Evolutionary conservation across 768 basidiomycete genomes (phyloP), one percentile per base, ranked within the genome.

Genomic region (Chalciporus chontae): DNA sequence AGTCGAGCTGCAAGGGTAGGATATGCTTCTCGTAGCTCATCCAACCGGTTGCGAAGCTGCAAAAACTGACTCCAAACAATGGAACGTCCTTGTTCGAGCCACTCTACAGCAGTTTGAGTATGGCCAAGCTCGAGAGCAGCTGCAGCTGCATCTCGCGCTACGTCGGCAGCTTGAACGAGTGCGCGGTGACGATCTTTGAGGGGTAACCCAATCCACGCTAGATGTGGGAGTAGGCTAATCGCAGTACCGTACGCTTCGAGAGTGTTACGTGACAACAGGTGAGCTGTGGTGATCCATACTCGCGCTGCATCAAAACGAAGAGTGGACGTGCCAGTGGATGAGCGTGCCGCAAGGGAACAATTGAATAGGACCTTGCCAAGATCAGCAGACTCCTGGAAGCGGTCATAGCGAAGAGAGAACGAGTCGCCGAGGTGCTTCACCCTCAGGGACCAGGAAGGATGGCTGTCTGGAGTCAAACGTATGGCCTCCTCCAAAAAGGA

Each of bases 111-210:
- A 5, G 21, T 32, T n/a, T 42, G 19, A 5, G 11, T 18, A 15
- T 40, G 50, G 48, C 34, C 26, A 18, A 43, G 32, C 14, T 45
- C 48, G 39, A 59, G 50, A 3, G 61, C 53, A 31, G 47, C 40
- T 8, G 60, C 59, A 0, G 60, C 57, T 1, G 61, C 61, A 6
- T 58, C 54, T 6, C 53, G 47, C 5, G 40, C 57, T 13, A 59
- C 13, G 43, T 19, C 50, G 36, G 37, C 55, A 39, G 41, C 37
- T 50, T 17, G 14, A 8, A 23, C 32, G 34, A 62, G 50, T 10
- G 29, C 29, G 23, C 42, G 56, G 10, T 58, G 49, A 8, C 61
- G 61, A 40, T 54, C 45, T 9, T 31, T 21, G 11, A 62, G 37
- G 14, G 59, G 46, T 4, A 54, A 18, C 4, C 52, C 62, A 5